These are phyloP conservation scores for Liquidambar formosana DNA, from an alignment of 164 flowering plant species.

Conservation along the genomic window DNA sequence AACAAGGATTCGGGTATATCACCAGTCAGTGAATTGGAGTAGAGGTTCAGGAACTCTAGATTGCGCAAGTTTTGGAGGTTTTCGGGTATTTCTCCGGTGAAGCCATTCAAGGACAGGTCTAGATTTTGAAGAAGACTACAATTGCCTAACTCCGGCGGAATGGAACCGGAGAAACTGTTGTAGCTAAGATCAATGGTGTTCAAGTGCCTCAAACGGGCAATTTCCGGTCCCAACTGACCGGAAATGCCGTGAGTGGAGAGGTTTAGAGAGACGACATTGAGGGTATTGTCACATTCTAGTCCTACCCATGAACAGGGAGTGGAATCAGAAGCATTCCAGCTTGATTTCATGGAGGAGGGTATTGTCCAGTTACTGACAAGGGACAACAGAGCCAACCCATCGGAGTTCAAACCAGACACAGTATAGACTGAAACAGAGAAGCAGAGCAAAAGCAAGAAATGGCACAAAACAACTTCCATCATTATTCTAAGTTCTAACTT, in stretches of 20 bases:
- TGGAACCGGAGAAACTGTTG: conserved; percentile 48
- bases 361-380: conserved; percentile 41
- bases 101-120: conserved; percentile 44
- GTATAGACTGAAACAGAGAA: conserved; percentile 3
- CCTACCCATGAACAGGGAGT: conserved; percentile 73
- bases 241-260: conserved; percentile 41
- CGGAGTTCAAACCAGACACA: conserved; percentile 34
- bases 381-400: conserved; percentile 46
- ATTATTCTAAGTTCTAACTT: neutral
- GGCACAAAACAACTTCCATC: neutral
- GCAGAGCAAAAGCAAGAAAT: conserved; percentile 12
- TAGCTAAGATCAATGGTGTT: conserved; percentile 30
- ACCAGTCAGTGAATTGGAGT: conserved; percentile 42
- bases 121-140: conserved; percentile 40
- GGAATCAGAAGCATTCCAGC: conserved; percentile 56
- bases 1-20: conserved; percentile 62
- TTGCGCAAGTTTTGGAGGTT: conserved; percentile 29
- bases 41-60: conserved; percentile 34
- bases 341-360: conserved; percentile 34
- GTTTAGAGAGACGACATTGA: conserved; percentile 36
- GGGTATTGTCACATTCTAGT: conserved; percentile 33
- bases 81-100: conserved; percentile 46
- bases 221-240: conserved; percentile 59
- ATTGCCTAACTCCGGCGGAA: conserved; percentile 47
- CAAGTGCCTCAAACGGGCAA: conserved; percentile 40